Evolutionary conservation across 345 rosid genomes (phyloP).

Genomic region (Adansonia digitata): DNA sequence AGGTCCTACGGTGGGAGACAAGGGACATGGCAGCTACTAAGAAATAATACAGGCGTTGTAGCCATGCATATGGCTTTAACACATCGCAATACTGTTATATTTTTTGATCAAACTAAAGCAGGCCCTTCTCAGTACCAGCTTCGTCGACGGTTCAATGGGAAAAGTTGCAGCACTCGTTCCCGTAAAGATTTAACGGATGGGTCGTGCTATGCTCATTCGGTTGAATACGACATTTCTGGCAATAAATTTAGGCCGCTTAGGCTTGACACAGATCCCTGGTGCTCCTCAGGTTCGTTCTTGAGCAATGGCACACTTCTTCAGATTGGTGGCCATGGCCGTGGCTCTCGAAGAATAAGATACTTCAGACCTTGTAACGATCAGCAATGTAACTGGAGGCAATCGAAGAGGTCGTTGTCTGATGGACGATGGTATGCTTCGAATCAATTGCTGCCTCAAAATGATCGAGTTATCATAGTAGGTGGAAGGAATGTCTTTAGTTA

Average conservation of each 20-base stretch:
- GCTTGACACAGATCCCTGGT: slow-evolving; percentile 35
- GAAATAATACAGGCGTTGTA: slow-evolving; percentile 27
- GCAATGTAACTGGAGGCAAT: slow-evolving; percentile 34
- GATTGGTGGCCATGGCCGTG: slow-evolving; percentile 34
- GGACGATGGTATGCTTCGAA: slow-evolving; percentile 37
- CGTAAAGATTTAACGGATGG: slow-evolving; percentile 14
- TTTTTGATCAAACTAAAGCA: slow-evolving; percentile 31
- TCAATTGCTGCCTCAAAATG: slow-evolving; percentile 36
- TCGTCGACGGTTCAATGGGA: slow-evolving; percentile 14
- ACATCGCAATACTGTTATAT: slow-evolving; percentile 26
- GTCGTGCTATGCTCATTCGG: slow-evolving; percentile 34
- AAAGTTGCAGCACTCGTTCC: slow-evolving; percentile 13
- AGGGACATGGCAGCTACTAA: slow-evolving; percentile 34
- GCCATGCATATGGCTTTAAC: slow-evolving; percentile 38
- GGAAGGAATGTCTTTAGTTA: slow-evolving; percentile 33
- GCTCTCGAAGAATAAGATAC: slow-evolving; percentile 21
- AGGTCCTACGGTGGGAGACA: not conserved
- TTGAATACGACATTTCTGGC: slow-evolving; percentile 21
- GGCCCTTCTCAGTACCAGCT: slow-evolving; percentile 26
- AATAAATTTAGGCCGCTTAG: slow-evolving; percentile 30
- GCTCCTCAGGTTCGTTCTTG: slow-evolving; percentile 37
- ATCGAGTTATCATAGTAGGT: slow-evolving; percentile 32
- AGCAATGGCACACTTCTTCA: slow-evolving; percentile 42
- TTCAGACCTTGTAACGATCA: slow-evolving; percentile 22
- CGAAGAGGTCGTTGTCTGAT: not conserved